These are phyloP conservation scores for Pythium sp. DNA, from an alignment of 352 stramenopile genomes.

Conservation along the genomic window DNA sequence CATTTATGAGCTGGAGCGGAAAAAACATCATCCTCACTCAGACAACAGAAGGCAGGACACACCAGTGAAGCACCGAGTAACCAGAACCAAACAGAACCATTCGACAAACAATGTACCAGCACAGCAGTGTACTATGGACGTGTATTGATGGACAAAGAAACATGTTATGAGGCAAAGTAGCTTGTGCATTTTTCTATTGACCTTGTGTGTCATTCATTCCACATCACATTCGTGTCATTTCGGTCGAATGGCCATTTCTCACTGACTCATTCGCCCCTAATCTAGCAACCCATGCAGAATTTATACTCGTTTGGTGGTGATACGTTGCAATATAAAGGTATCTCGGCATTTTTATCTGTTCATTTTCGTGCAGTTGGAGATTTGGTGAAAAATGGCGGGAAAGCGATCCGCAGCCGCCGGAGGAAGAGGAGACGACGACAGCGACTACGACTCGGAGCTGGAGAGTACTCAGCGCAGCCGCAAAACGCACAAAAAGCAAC, in stretches of 20 bases:
- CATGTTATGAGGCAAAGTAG: too few species aligned
- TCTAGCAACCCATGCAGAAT: neutral
- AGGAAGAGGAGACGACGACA: conserved; percentile 16
- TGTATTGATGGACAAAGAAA: too few species aligned
- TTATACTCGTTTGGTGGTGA: neutral
- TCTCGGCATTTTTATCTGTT: neutral
- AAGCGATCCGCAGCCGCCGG: conserved; percentile 32
- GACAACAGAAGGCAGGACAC: too few species aligned
- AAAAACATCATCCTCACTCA: too few species aligned
- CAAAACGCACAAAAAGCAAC: conserved; percentile 2
- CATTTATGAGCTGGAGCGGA: too few species aligned
- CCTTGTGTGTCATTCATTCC: too few species aligned
- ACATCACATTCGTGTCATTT: too few species aligned
- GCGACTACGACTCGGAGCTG: conserved; percentile 12
- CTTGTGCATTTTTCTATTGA: too few species aligned
- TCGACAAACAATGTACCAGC: too few species aligned
- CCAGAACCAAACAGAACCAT: too few species aligned
- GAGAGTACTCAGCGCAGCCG: conserved; percentile 3
- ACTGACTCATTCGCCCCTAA: conserved; percentile 4
- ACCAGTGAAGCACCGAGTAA: too few species aligned
- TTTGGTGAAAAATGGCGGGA: conserved; percentile 43
- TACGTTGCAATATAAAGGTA: neutral
- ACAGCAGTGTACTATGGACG: too few species aligned
- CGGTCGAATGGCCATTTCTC: neutral
- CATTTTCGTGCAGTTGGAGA: neutral